Percentiles rank a stretch among this genome's conserved stretches.
Evolutionary conservation across 148 eudicot species (phyloP).

Genomic region (Vaccinium myrtillus): DNA sequence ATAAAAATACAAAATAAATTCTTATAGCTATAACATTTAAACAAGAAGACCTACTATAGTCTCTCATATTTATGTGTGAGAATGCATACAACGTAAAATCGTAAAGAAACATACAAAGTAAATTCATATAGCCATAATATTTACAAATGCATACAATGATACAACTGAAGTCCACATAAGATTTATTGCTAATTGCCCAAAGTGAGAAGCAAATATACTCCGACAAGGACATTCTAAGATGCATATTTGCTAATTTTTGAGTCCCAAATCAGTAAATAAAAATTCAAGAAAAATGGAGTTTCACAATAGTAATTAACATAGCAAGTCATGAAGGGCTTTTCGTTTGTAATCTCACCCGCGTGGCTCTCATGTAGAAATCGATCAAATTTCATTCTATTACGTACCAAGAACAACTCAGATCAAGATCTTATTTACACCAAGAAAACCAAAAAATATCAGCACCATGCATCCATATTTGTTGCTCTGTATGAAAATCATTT

Average conservation of each 20-base stretch:
- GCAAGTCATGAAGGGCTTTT: neutral
- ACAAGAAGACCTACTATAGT: neutral
- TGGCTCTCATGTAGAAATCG: neutral
- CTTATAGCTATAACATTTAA: no score
- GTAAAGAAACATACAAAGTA: no score
- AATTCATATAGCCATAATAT: neutral
- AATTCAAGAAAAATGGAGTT: neutral
- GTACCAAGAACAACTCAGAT: constrained; percentile 11
- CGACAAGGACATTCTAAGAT: neutral
- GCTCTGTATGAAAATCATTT: no score
- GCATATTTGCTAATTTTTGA: neutral
- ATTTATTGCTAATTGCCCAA: neutral
- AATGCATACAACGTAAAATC: no score
- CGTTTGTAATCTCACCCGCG: neutral
- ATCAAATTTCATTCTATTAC: neutral
- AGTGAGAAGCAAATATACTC: neutral
- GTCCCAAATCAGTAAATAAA: neutral
- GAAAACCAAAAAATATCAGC: no score
- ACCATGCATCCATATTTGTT: neutral
- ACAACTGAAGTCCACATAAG: neutral
- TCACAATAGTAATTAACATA: neutral
- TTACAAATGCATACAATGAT: neutral
- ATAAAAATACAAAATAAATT: neutral
- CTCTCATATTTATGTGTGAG: no score
- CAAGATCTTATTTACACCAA: neutral